A percentile compares a stretch with the other conserved stretches of the same genome.
phyloP scores from a whole-genome alignment of 176 grass and related monocot genomes.

The Raddia guianensis region DNA sequence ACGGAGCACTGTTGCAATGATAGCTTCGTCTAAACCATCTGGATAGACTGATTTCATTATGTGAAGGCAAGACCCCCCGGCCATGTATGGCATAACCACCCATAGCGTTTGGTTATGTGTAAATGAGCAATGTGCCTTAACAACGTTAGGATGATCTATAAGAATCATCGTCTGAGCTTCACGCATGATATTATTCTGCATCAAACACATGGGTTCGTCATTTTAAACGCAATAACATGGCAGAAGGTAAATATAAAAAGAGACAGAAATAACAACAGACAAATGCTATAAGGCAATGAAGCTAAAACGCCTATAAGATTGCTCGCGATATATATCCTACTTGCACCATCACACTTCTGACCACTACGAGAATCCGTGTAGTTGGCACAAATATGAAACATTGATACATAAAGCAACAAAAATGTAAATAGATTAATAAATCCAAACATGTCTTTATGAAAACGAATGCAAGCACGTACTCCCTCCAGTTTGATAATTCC shows the following conservation, averaged over 20 bases:
- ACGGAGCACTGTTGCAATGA: slow-evolving; percentile 86
- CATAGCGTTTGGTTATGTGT: slow-evolving; percentile 70
- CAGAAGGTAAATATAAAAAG: not conserved
- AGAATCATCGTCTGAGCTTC: slow-evolving; percentile 95
- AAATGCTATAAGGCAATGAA: not conserved
- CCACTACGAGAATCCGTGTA: not conserved
- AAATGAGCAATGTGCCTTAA: slow-evolving; percentile 91
- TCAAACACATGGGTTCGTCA: not conserved
- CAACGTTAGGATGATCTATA: slow-evolving; percentile 88
- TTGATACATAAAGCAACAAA: not conserved
- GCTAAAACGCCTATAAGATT: not conserved
- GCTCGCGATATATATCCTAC: not conserved
- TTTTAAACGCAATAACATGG: not conserved
- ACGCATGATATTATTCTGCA: slow-evolving; percentile 88
- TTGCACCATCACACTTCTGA: not conserved
- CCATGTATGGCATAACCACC: slow-evolving; percentile 99
- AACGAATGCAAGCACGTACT: not conserved
- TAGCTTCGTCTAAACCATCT: slow-evolving; percentile 68
- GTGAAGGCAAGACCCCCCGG: slow-evolving; percentile 90
- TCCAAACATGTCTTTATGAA: not conserved
- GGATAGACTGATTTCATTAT: slow-evolving; percentile 93
- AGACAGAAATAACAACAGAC: not conserved
- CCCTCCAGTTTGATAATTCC: no score
- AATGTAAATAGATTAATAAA: not conserved
- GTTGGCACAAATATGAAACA: not conserved